Percentiles rank a stretch among this genome's conserved stretches.
Evolutionary conservation across 2,329 filamentous ascomycete species (phyloP).

Genomic region (Plenodomus biglobosus): DNA sequence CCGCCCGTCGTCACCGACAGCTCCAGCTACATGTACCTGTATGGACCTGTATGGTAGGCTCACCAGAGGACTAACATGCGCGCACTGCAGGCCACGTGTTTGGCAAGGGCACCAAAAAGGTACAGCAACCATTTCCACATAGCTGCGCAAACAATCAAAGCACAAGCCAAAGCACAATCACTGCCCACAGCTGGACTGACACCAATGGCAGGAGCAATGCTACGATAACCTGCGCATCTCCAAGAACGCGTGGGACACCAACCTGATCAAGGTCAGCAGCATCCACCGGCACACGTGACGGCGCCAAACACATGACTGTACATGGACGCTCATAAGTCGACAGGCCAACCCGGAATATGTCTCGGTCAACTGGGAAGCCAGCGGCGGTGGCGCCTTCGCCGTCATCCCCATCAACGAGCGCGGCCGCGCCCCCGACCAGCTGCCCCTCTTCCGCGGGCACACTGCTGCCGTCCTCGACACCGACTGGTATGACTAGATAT

Average conservation of each 20-base stretch:
- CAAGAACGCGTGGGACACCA: slow-evolving; percentile 99
- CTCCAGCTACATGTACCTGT: no score
- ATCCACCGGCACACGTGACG: no score
- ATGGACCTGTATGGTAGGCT: no score
- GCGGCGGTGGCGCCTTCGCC: slow-evolving; percentile 93
- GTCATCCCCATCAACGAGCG: slow-evolving; percentile 89
- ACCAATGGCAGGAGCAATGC: slow-evolving; percentile 71
- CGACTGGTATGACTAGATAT: no score
- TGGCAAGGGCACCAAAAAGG: slow-evolving; percentile 89
- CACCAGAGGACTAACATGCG: slow-evolving; percentile 21
- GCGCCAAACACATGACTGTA: no score
- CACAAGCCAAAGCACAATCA: slow-evolving; percentile 98
- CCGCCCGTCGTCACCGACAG: slow-evolving; percentile 10
- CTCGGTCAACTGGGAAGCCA: slow-evolving; percentile 97
- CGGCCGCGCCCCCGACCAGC: slow-evolving; percentile 86
- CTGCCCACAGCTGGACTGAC: slow-evolving; percentile 29
- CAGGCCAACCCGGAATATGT: slow-evolving; percentile 95
- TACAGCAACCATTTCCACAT: slow-evolving; percentile 28
- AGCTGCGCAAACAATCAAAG: slow-evolving; percentile 12
- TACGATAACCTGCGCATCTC: slow-evolving; percentile 98
- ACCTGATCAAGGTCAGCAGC: slow-evolving; percentile 82
- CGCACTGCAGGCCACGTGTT: slow-evolving; percentile 91
- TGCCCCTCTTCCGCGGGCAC: slow-evolving; percentile 94
- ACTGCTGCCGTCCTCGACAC: slow-evolving; percentile 95
- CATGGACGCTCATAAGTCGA: slow-evolving; percentile 31